Evolutionary conservation across 2,329 filamentous ascomycete genomes (phyloP).

Genomic region (Lecanosticta acicola): DNA sequence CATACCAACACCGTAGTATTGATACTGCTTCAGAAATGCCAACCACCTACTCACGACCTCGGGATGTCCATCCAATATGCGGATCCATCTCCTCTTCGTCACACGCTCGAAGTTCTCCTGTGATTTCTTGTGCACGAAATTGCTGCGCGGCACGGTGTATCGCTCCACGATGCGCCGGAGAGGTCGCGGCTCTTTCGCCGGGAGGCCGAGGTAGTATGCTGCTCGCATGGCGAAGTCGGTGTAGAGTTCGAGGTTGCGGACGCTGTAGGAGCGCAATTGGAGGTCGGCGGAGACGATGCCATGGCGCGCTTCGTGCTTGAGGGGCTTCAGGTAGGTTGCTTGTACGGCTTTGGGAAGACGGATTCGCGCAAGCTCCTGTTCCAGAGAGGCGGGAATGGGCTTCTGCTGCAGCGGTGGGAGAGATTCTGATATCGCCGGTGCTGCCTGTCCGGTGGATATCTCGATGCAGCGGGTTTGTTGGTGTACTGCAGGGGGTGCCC

Average conservation of each 20-base stretch:
- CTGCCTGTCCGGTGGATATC: constrained; percentile 11
- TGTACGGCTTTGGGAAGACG: constrained; percentile 75
- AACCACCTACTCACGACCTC: constrained; percentile 89
- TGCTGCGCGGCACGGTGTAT: constrained; percentile 85
- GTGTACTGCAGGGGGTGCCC: constrained; percentile 9
- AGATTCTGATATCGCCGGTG: constrained; percentile 4
- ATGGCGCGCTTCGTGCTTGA: constrained; percentile 67
- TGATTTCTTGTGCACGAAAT: constrained; percentile 94
- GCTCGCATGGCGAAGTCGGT: constrained; percentile 89
- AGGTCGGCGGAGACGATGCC: constrained; percentile 84
- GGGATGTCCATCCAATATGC: constrained; percentile 85
- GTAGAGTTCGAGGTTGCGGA: constrained; percentile 89
- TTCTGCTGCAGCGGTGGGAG: neutral
- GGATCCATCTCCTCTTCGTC: constrained; percentile 77
- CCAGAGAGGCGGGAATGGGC: constrained; percentile 6
- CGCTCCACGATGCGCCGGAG: constrained; percentile 81
- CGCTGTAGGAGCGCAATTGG: constrained; percentile 83
- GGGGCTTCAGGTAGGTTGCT: constrained; percentile 77
- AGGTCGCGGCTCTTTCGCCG: constrained; percentile 78
- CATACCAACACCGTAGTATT: constrained; percentile 95
- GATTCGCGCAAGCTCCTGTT: constrained; percentile 30
- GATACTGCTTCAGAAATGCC: constrained; percentile 84
- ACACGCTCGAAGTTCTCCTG: constrained; percentile 97
- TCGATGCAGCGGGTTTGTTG: constrained; percentile 18
- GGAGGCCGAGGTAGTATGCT: constrained; percentile 86